Evolutionary conservation across 2,329 filamentous ascomycete species (phyloP).

Genomic region (Epicoccum nigrum): DNA sequence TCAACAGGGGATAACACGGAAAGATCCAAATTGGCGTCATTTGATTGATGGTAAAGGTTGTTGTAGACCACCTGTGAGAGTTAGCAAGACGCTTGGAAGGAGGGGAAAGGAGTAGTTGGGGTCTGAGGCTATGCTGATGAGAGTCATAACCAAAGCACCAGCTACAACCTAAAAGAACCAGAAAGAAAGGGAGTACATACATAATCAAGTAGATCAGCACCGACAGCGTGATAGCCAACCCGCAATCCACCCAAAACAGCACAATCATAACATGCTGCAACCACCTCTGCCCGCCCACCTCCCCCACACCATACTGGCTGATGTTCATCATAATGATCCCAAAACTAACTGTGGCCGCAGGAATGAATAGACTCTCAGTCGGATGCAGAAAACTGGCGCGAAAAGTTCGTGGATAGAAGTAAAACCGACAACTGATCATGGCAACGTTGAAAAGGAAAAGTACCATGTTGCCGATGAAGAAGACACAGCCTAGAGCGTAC

Average conservation of each 20-base stretch:
- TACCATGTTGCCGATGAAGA: constrained; percentile 56
- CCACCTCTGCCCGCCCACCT: constrained; percentile 60
- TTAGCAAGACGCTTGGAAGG: too few species aligned
- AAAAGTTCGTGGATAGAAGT: constrained; percentile 72
- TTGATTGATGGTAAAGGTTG: constrained; percentile 73
- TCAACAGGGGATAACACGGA: constrained; percentile 74
- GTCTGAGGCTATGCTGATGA: not conserved
- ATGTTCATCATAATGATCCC: constrained; percentile 70
- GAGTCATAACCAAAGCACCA: not conserved
- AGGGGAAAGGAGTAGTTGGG: constrained; percentile 4
- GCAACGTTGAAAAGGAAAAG: constrained; percentile 74
- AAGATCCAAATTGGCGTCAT: constrained; percentile 66
- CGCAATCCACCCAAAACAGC: constrained; percentile 77
- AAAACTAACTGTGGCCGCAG: constrained; percentile 70
- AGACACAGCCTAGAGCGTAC: constrained; percentile 56
- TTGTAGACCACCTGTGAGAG: constrained; percentile 63
- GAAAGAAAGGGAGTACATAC: constrained; percentile 53
- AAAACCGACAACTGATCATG: constrained; percentile 72
- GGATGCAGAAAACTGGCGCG: constrained; percentile 75
- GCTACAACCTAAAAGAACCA: not conserved
- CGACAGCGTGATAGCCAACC: constrained; percentile 69
- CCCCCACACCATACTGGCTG: constrained; percentile 71
- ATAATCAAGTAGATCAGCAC: constrained; percentile 76
- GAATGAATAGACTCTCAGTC: constrained; percentile 78
- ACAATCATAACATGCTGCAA: constrained; percentile 63